Conservation (phyloP, 176 grass and related monocot species). For the Eremochloa ophiuroides region DNA sequence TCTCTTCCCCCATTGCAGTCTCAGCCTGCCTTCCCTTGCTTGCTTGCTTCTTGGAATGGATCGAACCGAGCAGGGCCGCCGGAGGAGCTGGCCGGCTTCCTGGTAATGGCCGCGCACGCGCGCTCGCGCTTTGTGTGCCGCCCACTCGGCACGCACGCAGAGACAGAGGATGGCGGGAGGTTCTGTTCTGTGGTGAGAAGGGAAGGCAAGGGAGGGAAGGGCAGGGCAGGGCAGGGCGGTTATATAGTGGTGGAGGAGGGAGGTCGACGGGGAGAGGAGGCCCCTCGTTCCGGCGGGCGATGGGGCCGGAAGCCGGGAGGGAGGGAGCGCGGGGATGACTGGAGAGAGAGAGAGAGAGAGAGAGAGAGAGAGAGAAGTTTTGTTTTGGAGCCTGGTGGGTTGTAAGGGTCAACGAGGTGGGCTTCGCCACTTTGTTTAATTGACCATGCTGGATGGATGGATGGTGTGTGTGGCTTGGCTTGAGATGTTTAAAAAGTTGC, state of each 20-base stretch:
- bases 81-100: not conserved
- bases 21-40: not conserved
- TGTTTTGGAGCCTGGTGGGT: conserved; percentile 2
- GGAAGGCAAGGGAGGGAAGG: conserved; percentile 15
- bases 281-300: conserved; percentile 36
- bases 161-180: not conserved
- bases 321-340: not conserved
- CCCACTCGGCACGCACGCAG: not conserved
- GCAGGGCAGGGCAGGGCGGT: conserved; percentile 9
- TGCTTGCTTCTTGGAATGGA: conserved; percentile 25
- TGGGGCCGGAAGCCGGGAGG: conserved; percentile 26
- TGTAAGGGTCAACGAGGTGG: conserved; percentile 55
- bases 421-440: conserved; percentile 33
- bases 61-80: not conserved
- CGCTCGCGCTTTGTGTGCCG: no score
- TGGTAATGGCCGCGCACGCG: not conserved
- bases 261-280: conserved; percentile 6
- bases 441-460: conserved; percentile 29
- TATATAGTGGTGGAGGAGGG: conserved; percentile 41
- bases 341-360: not conserved
- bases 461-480: not conserved
- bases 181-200: conserved; percentile 30
- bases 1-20: conserved; percentile 27
- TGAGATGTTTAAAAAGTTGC: not conserved
- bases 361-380: not conserved